phyloP scores from a whole-genome alignment of 2,329 filamentous ascomycete genomes.

The Zymoseptoria tritici region DNA sequence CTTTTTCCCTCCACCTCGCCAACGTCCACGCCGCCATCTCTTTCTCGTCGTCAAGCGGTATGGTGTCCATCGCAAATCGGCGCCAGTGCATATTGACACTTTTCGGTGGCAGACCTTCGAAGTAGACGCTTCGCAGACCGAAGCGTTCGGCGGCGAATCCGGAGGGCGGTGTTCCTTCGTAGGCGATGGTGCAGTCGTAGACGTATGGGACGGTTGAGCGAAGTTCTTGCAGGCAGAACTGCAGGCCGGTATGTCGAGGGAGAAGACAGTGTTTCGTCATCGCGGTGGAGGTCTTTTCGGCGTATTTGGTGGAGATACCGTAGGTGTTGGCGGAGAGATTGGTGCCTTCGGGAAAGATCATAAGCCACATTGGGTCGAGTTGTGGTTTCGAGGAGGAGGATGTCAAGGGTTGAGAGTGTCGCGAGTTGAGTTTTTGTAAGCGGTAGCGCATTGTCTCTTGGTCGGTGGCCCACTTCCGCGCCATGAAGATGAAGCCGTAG shows the following conservation, averaged over 20 bases:
- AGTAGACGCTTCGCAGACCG: conserved; percentile 76
- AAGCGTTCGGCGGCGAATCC: conserved; percentile 82
- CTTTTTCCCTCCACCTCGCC: conserved; percentile 84
- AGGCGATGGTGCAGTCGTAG: conserved; percentile 91
- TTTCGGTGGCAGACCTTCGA: conserved; percentile 81
- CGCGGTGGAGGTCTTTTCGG: conserved; percentile 61
- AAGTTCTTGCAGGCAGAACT: conserved; percentile 71
- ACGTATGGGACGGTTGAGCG: conserved; percentile 69
- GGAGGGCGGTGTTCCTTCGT: conserved; percentile 80
- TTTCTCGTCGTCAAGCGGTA: conserved; percentile 66
- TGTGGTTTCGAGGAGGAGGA: conserved; percentile 23
- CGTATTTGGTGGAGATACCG: conserved; percentile 63
- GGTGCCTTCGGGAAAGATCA: conserved; percentile 82
- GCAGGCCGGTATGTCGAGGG: conserved; percentile 72
- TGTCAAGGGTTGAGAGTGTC: conserved; percentile 32
- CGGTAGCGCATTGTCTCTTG: conserved; percentile 66
- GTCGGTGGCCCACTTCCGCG: conserved; percentile 80
- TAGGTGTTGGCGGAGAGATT: conserved; percentile 71
- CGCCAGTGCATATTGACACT: conserved; percentile 97
- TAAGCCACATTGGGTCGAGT: conserved; percentile 70
- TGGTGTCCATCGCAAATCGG: conserved; percentile 68
- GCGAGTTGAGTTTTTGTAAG: conserved; percentile 60
- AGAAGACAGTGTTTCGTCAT: conserved; percentile 67
- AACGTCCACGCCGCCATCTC: conserved; percentile 76
- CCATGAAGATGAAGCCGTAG: conserved; percentile 86